These are phyloP conservation scores for Linnemannia zychae DNA, from an alignment of 192 early-diverging fungal genomes.

Conservation along the genomic window DNA sequence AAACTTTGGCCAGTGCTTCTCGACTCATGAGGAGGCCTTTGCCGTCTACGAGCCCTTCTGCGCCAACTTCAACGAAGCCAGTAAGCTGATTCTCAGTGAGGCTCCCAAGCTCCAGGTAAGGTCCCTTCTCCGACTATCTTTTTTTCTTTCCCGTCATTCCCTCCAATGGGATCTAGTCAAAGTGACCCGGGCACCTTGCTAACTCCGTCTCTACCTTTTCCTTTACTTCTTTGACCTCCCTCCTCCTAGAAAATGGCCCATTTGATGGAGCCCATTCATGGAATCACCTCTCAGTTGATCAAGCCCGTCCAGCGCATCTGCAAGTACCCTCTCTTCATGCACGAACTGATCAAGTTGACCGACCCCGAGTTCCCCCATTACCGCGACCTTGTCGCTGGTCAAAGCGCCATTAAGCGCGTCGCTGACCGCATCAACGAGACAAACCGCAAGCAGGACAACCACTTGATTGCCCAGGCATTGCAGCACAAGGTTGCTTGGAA, in stretches of 20 bases:
- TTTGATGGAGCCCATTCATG: slow-evolving; percentile 87
- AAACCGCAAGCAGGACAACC: slow-evolving; percentile 91
- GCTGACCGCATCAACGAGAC: slow-evolving; percentile 94
- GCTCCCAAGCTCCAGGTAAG: slow-evolving; percentile 72
- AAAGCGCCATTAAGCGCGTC: slow-evolving; percentile 85
- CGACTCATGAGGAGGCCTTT: slow-evolving; percentile 80
- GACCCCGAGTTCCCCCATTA: slow-evolving; percentile 64
- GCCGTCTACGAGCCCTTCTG: slow-evolving; percentile 94
- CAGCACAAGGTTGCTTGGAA: slow-evolving; percentile 91
- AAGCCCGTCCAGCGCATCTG: slow-evolving; percentile 98
- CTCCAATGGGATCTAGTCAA: background rate
- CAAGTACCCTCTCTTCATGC: slow-evolving; percentile 95
- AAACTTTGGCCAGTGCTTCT: slow-evolving; percentile 88
- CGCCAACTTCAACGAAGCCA: slow-evolving; percentile 86
- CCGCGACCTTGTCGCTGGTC: slow-evolving; percentile 78
- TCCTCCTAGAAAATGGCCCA: slow-evolving; percentile 65
- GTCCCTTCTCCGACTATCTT: background rate
- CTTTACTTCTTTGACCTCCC: background rate
- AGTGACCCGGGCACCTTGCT: background rate
- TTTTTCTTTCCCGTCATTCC: background rate
- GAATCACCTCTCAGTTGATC: slow-evolving; percentile 93
- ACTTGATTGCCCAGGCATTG: slow-evolving; percentile 82
- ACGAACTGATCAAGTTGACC: slow-evolving; percentile 76
- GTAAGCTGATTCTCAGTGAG: slow-evolving; percentile 78
- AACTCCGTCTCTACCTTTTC: background rate